phyloP scores from a whole-genome alignment of 352 stramenopile genomes.

The Globisporangium parvum region DNA sequence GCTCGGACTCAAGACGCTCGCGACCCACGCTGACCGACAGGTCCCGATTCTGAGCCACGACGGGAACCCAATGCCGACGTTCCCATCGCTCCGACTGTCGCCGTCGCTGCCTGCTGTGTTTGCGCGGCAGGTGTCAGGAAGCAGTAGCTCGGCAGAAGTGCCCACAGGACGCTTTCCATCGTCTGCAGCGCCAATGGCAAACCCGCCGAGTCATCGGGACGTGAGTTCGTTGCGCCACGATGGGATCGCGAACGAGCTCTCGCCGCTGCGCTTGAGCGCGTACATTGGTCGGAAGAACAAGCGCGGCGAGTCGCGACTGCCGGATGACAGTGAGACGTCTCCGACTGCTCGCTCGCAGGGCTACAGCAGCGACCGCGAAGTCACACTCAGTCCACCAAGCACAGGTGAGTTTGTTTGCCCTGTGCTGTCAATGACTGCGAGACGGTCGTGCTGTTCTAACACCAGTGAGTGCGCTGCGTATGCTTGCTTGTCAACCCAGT shows the following conservation, averaged over 20 bases:
- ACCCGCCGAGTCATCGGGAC: background rate
- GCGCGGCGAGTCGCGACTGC: conserved; percentile 21
- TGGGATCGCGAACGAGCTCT: background rate
- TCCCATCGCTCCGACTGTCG: conserved; percentile 10
- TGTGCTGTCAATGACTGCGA: background rate
- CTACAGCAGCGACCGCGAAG: conserved; percentile 11
- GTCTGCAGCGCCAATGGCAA: background rate
- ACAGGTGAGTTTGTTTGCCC: conserved; percentile 1
- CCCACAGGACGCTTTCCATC: conserved; percentile 2
- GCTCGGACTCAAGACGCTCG: conserved; percentile 29
- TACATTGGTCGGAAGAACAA: conserved; percentile 26
- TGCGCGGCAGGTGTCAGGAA: background rate
- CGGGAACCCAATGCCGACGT: conserved; percentile 5
- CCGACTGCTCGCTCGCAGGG: conserved; percentile 36
- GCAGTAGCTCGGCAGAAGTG: background rate
- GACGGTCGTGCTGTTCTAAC: background rate
- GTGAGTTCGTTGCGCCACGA: background rate
- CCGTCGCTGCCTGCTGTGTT: conserved; percentile 11
- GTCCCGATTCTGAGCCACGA: conserved; percentile 10
- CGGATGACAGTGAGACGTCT: conserved; percentile 21
- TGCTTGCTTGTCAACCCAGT: background rate
- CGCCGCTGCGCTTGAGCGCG: conserved; percentile 17
- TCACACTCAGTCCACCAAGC: conserved; percentile 14
- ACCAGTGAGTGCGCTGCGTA: background rate
- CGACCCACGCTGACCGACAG: conserved; percentile 19